Conservation (phyloP, 495 filamentous ascomycete genomes). For the Aspergillus bertholletiae region DNA sequence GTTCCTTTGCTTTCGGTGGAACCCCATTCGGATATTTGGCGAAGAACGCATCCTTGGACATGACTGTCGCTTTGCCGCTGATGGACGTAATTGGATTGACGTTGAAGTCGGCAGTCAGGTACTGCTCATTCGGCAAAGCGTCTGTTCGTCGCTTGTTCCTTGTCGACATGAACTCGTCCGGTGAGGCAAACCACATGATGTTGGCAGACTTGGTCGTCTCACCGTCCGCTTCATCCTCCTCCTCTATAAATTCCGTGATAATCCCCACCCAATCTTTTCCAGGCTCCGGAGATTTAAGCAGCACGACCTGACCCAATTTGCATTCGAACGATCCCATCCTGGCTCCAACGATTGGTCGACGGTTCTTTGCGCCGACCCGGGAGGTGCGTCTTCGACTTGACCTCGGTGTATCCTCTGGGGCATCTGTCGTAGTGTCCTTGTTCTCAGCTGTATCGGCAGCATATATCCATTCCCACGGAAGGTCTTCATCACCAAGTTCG, state of each 20-base stretch:
- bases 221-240: slow-evolving; percentile 54
- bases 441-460: slow-evolving; percentile 29
- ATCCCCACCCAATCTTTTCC: slow-evolving; percentile 90
- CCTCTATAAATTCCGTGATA: slow-evolving; percentile 71
- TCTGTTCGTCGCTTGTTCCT: slow-evolving; percentile 80
- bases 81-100: slow-evolving; percentile 82
- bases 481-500: slow-evolving; percentile 79
- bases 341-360: slow-evolving; percentile 67
- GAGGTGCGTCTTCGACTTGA: slow-evolving; percentile 30
- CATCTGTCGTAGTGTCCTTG: slow-evolving; percentile 18
- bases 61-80: slow-evolving; percentile 77
- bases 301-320: slow-evolving; percentile 72
- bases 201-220: slow-evolving; percentile 57
- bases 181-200: slow-evolving; percentile 90
- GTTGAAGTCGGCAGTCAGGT: slow-evolving; percentile 82
- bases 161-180: slow-evolving; percentile 74
- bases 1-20: slow-evolving; percentile 60
- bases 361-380: slow-evolving; percentile 21
- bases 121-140: slow-evolving; percentile 84
- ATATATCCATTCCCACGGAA: slow-evolving; percentile 94
- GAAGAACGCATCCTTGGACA: slow-evolving; percentile 66
- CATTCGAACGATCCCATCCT: slow-evolving; percentile 84
- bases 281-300: slow-evolving; percentile 79
- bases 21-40: slow-evolving; percentile 71
- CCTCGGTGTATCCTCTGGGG: slow-evolving; percentile 33